Conservation (phyloP, 2,329 filamentous ascomycete species). For the Colletotrichum magnum region DNA sequence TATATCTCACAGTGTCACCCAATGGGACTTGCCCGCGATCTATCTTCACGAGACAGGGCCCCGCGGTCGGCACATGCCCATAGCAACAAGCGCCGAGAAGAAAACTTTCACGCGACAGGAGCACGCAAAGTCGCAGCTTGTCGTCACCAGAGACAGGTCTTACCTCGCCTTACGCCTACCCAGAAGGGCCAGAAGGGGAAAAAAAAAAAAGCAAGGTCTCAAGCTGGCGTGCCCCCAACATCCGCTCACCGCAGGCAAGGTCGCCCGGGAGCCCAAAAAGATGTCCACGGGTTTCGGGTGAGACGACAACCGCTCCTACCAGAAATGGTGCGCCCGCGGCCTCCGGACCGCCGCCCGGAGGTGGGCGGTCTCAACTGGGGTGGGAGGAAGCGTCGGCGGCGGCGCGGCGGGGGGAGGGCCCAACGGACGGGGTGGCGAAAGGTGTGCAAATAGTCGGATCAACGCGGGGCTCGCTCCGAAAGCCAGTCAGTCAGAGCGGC, state of each 20-base stretch:
- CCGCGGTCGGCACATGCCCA: no score
- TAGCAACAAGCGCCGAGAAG: no score
- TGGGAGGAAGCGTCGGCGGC: not conserved
- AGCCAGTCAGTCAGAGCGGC: not conserved
- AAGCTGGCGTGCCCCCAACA: not conserved
- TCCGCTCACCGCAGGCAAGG: not conserved
- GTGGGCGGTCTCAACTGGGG: slow-evolving; percentile 1
- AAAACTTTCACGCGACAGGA: no score
- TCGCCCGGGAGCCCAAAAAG: not conserved
- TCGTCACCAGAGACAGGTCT: not conserved
- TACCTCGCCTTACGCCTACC: not conserved
- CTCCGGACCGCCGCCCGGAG: slow-evolving; percentile 24
- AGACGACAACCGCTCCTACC: not conserved
- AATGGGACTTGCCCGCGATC: no score
- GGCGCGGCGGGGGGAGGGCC: slow-evolving; percentile 2
- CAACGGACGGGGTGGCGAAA: slow-evolving; percentile 1
- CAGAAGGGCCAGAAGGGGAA: no score
- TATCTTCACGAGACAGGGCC: no score
- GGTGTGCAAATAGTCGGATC: slow-evolving; percentile 25
- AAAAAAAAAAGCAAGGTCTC: not conserved
- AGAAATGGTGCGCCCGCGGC: not conserved
- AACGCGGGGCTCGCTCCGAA: slow-evolving; percentile 14
- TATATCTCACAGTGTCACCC: no score
- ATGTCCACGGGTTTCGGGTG: not conserved
- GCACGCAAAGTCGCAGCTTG: no score